Evolutionary conservation across 2,329 filamentous ascomycete genomes (phyloP).

Genomic region (Xylaria sp.): DNA sequence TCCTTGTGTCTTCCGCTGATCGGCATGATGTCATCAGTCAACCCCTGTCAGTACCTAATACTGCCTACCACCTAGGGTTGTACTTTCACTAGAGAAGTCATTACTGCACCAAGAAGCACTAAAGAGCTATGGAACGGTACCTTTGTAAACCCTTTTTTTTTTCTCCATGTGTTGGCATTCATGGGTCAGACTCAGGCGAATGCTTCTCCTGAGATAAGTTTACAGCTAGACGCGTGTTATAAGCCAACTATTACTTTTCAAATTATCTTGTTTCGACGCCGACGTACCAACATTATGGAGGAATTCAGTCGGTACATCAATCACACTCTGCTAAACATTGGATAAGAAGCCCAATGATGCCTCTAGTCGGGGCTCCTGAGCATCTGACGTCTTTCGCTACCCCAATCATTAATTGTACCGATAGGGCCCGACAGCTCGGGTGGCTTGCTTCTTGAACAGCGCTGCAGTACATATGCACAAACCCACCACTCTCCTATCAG

Average conservation of each 20-base stretch:
- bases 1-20: background rate
- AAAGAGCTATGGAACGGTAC: background rate
- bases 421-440: background rate
- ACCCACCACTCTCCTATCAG: background rate
- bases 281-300: background rate
- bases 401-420: conserved; percentile 7
- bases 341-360: background rate
- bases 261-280: background rate
- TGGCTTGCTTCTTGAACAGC: background rate
- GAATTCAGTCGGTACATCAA: background rate
- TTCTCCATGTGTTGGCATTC: conserved; percentile 1
- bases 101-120: background rate
- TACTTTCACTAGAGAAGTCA: too few species aligned
- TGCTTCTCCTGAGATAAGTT: too few species aligned
- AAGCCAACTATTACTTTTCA: background rate
- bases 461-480: background rate
- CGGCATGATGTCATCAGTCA: conserved; percentile 27
- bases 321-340: background rate
- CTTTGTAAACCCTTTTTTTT: conserved; percentile 3
- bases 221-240: too few species aligned
- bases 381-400: conserved; percentile 16
- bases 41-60: background rate
- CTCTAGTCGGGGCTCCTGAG: background rate
- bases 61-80: too few species aligned
- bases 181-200: too few species aligned